Conservation (phyloP, 2,329 filamentous ascomycete species). For the Drechslerella coelobrocha region DNA sequence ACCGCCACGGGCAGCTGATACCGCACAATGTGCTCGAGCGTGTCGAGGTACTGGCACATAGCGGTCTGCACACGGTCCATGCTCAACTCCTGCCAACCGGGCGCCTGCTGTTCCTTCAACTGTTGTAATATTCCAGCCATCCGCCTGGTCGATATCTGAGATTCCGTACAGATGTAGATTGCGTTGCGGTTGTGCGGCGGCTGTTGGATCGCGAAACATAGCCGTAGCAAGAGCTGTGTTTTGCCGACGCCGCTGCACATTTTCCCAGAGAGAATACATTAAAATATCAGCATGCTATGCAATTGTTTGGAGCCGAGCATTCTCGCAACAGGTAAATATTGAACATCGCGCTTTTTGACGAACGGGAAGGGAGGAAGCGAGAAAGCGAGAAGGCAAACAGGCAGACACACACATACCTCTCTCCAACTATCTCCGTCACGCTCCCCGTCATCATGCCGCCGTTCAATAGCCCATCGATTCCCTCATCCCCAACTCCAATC, state of each 20-base stretch:
- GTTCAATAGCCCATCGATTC: constrained; percentile 73
- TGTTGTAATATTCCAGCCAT: constrained; percentile 77
- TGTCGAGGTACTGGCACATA: constrained; percentile 85
- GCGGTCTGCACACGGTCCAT: constrained; percentile 80
- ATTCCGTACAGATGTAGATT: constrained; percentile 93
- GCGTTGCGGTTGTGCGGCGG: constrained; percentile 69
- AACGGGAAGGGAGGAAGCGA: not conserved
- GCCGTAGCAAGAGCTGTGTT: constrained; percentile 86
- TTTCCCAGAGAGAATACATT: too few species aligned
- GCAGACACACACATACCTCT: constrained; percentile 72
- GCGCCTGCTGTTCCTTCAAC: constrained; percentile 61
- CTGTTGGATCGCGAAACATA: constrained; percentile 85
- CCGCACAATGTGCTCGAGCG: constrained; percentile 90
- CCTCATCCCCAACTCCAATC: constrained; percentile 81
- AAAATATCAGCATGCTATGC: too few species aligned
- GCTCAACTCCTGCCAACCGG: constrained; percentile 64
- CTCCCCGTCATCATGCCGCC: constrained; percentile 82
- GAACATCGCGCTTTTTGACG: too few species aligned
- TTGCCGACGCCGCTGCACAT: constrained; percentile 80
- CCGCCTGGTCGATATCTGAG: constrained; percentile 79
- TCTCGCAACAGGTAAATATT: too few species aligned
- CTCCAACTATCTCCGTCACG: constrained; percentile 87
- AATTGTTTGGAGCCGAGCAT: too few species aligned
- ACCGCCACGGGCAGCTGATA: constrained; percentile 91
- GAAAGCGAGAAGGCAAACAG: constrained; percentile 10